Base-by-base conservation (phyloP, 2,329 filamentous ascomycete genomes). In the Aspergillus sp. region DNA sequence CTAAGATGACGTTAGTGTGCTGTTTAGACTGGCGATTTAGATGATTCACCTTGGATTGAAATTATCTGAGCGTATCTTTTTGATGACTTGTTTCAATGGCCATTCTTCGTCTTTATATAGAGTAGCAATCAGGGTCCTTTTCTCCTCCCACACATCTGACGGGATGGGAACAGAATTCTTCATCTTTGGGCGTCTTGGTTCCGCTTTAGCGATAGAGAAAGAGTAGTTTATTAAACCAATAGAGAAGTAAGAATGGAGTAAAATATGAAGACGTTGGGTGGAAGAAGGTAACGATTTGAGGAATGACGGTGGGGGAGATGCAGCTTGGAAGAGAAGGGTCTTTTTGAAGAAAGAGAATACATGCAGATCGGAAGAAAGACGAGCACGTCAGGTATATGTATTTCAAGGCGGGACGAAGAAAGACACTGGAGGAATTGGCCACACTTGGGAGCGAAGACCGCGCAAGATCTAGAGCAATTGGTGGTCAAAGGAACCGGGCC, bases 91-190 rank as follows among this genome's bases (percentile, higher is more conserved):
- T 57, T 77, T 77, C 52, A 77, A 64, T 5, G 75, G 75, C 75
- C 75, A 77, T 71, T 77, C 75, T 55, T 77, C 75, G 27, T 76
- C 75, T 66, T 74, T 76, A 55, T 77, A 77, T 43, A 77, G 61
- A 37, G 70, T 71, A 44, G 74, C 69, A 62, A 77, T 77, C 60
- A 76, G 62, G 3, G 69, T 66, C 57, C 73, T 76, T 62, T 77
- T 77, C 65, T 70, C 75, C 66, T 77, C 75, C 75, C 75, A 77
- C 35, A 77, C 71, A 52, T 77, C 74, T 4, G 75, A 73, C 9
- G 75, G 70, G 48, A 77, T 77, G 12, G 75, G 70, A 48, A 77
- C 77, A 2, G 74, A 73, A 44, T 70, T 75, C 65, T 77, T 77
- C 75, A 77, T 77, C 45, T 49, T 66, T 37, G 35, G 15, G 15